Evolutionary conservation across 2,329 filamentous ascomycete species (phyloP).

Genomic region (Colletotrichum plurivorum): DNA sequence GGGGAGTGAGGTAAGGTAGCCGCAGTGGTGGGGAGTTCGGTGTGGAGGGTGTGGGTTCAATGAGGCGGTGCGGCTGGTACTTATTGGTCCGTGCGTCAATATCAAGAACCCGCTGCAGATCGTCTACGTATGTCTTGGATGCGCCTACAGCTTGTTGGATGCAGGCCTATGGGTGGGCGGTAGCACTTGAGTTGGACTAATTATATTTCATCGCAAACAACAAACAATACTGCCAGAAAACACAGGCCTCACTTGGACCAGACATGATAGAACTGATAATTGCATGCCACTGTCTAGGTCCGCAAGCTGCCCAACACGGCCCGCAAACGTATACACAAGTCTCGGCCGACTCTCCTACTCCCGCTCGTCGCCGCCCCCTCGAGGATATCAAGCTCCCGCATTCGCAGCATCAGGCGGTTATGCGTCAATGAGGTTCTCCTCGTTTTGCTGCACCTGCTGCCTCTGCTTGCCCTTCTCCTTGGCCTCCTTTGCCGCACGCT

Average conservation of each 20-base stretch:
- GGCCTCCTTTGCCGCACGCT: constrained; percentile 73
- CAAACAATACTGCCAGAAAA: constrained; percentile 1
- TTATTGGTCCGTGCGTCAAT: constrained; percentile 26
- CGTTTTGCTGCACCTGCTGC: constrained; percentile 60
- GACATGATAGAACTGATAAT: constrained; percentile 33
- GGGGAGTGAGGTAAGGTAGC: constrained; percentile 37
- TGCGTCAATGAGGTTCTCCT: constrained; percentile 75
- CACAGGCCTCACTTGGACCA: constrained; percentile 21
- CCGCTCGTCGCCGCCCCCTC: constrained; percentile 18
- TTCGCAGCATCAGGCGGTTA: constrained; percentile 47
- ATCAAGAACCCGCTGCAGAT: constrained; percentile 17
- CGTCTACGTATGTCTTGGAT: neutral
- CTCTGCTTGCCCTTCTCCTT: constrained; percentile 74
- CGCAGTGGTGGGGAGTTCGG: constrained; percentile 34
- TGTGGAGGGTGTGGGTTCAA: constrained; percentile 39
- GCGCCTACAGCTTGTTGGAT: neutral
- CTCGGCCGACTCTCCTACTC: constrained; percentile 8
- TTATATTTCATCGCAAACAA: constrained; percentile 27
- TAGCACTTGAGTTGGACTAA: neutral
- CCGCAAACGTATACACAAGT: constrained; percentile 41
- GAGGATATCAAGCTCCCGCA: constrained; percentile 30
- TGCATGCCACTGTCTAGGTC: constrained; percentile 40
- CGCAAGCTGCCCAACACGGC: constrained; percentile 29
- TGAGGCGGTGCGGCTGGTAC: constrained; percentile 36
- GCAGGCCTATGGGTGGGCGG: neutral